Conservation (phyloP, 176 grass and related monocot genomes). For the Oryza meyeriana region DNA sequence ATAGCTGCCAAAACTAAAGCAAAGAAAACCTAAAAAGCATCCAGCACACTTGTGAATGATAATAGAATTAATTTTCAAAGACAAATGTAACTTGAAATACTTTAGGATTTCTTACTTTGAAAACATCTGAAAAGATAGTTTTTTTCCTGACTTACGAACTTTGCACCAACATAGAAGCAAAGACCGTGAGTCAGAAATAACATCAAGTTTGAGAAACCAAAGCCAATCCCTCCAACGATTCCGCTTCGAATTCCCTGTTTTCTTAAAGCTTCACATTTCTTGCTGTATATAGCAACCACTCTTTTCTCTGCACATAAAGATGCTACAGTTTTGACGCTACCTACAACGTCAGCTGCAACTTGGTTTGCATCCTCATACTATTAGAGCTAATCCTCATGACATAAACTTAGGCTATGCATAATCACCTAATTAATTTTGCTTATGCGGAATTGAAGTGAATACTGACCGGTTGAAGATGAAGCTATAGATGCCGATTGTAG, state of each 20-base stretch:
- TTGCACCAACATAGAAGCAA: slow-evolving; percentile 62
- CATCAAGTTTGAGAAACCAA: slow-evolving; percentile 46
- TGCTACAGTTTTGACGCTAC: slow-evolving; percentile 63
- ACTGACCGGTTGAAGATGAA: no score
- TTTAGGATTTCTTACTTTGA: slow-evolving; percentile 34
- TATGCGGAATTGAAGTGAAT: no score
- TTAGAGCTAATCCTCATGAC: no score
- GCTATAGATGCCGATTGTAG: no score
- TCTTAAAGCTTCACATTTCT: slow-evolving; percentile 49
- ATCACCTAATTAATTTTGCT: no score
- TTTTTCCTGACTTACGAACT: slow-evolving; percentile 43
- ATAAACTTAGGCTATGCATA: no score
- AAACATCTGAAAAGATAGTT: slow-evolving; percentile 52
- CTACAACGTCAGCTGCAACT: slow-evolving; percentile 55
- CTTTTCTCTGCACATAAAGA: slow-evolving; percentile 59
- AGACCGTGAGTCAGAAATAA: slow-evolving; percentile 40
- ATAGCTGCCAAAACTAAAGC: slow-evolving; percentile 45
- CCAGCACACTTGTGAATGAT: slow-evolving; percentile 14
- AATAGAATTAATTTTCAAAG: background rate
- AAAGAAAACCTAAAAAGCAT: slow-evolving; percentile 52
- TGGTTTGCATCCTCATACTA: slow-evolving; percentile 64
- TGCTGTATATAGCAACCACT: slow-evolving; percentile 41
- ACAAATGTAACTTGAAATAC: background rate
- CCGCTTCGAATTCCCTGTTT: slow-evolving; percentile 57
- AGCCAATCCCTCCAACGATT: slow-evolving; percentile 50